A percentile compares a stretch with the other conserved stretches of the same genome.
phyloP scores from a whole-genome alignment of 108 stramenopile species.

The Pseudonitzschia multiseries region DNA sequence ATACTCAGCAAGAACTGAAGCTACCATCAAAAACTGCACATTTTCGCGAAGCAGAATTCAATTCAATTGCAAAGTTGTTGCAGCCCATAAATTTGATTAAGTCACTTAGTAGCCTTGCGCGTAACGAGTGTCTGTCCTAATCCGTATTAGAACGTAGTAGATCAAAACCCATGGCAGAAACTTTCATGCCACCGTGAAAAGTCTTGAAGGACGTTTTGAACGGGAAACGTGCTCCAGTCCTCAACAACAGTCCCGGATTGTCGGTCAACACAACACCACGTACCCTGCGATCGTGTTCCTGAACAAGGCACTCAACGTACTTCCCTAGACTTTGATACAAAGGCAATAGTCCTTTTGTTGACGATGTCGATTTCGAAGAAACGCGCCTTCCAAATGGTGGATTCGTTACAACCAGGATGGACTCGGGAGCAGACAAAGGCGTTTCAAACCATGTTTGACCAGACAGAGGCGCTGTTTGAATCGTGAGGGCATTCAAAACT shows the following conservation, averaged over 20 bases:
- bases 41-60: no score
- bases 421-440: not conserved
- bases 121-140: no score
- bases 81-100: no score
- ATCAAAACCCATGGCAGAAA: not conserved
- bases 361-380: constrained; percentile 16
- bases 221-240: not conserved
- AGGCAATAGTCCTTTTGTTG: constrained; percentile 18
- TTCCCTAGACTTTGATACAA: constrained; percentile 31
- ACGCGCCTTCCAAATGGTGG: constrained; percentile 72
- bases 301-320: not conserved
- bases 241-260: not conserved
- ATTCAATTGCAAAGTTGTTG: no score
- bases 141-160: no score
- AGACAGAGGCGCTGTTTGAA: constrained; percentile 41
- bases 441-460: constrained; percentile 33
- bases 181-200: not conserved
- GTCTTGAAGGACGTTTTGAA: constrained; percentile 9
- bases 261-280: constrained; percentile 2
- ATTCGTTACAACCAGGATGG: constrained; percentile 54
- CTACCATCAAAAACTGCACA: no score
- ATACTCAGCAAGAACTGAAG: no score
- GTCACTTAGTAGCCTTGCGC: no score
- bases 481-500: constrained; percentile 43
- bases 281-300: not conserved